Evolutionary conservation across 1,284 basidiomycete genomes (phyloP), one percentile per base, ranked within the genome.

Genomic region (Fomitopsis palustris): DNA sequence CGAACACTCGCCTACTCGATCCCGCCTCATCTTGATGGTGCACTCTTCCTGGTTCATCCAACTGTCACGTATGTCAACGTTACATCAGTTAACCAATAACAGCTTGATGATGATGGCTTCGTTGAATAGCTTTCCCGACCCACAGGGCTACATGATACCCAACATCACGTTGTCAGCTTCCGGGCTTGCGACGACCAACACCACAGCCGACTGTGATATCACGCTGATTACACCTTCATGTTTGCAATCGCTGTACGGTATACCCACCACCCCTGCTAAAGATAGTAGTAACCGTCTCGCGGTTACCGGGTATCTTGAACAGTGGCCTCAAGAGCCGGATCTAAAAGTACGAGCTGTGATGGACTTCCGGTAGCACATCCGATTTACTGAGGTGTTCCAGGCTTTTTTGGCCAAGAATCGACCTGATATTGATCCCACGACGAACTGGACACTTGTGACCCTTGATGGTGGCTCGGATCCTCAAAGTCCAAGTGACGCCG

Each of bases 231-330:
- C 84, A 0, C 84, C 84, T n/a, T 69, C 78, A 1, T 87, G 85
- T 67, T 67, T 88, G 59, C 71, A 78, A 57, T 75, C 75, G 5
- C 64, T 87, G 39, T 88, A 87, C 69, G 82, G 82, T 21, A 74
- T 74, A 8, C 66, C 66, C 4, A 85, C 85, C 59, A 75, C 77
- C 0, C 80, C 82, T 3, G 66, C 70, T 1, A 73, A 79, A 6
- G 75, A 78, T 2, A 67, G 63, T 23, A 70, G 63, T 35, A 86
- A 84, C 67, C 78, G 71, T 39, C 74, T 87, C 35, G 84, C 80
- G 51, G 77, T 87, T 56, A 78, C 79, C 29, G 84, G 84, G 10
- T 86, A 83, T 63, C 74, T 84, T 14, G 67, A 78, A 4, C 72
- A 84, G 64, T 86, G 75, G 65, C 81, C 82, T 4, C 83, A 79